Evolutionary conservation across 768 basidiomycete genomes (phyloP).

Genomic region (Russula sp.): DNA sequence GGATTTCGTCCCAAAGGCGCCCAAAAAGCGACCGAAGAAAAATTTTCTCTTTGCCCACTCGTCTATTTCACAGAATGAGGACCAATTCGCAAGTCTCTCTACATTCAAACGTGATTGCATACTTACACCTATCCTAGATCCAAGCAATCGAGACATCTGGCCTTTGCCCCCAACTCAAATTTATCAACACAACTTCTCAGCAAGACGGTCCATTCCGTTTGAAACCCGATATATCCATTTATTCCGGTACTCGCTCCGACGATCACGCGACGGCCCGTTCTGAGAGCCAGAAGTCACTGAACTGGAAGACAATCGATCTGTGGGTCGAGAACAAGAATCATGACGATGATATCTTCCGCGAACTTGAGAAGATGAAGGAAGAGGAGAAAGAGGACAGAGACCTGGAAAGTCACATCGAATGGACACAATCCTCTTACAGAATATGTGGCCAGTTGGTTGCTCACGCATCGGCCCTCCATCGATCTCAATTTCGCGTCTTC

Average conservation of each 20-base stretch:
- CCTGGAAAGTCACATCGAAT: not conserved
- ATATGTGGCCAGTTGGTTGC: conserved; percentile 3
- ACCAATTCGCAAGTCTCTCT: not conserved
- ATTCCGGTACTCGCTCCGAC: not conserved
- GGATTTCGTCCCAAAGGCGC: not conserved
- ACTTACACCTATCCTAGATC: not conserved
- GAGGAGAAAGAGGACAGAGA: not conserved
- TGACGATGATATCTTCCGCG: not conserved
- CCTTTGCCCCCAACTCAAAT: not conserved
- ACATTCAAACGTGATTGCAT: not conserved
- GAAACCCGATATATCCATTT: conserved; percentile 5
- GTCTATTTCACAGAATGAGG: not conserved
- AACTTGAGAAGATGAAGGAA: not conserved
- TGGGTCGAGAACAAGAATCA: conserved; percentile 2
- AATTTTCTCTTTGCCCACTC: not conserved
- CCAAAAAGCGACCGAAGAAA: not conserved
- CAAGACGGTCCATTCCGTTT: not conserved
- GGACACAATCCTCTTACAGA: not conserved
- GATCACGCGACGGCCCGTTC: not conserved
- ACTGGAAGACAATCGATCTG: conserved; percentile 8
- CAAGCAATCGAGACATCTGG: not conserved
- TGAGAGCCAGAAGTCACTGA: not conserved
- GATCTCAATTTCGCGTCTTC: conserved; percentile 7
- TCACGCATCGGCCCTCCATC: not conserved
- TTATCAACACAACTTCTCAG: not conserved